Base-by-base conservation (phyloP, 345 rosid species). In the Excoecaria cochinchinensis region DNA sequence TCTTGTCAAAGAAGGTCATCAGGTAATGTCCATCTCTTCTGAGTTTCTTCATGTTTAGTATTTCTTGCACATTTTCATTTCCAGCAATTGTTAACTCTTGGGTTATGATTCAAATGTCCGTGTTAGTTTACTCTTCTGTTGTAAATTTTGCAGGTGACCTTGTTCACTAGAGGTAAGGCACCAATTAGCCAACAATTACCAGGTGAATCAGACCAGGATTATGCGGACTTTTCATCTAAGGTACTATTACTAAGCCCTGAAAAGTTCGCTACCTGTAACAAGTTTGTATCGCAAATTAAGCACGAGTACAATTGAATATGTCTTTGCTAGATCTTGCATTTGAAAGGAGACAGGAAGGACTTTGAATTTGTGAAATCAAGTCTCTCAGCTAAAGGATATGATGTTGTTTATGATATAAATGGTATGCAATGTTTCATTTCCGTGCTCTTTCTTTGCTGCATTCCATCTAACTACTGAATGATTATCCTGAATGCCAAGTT, bases 311-410 rank as follows among this genome's bases (percentile, higher is more conserved):
- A 2, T 24, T 69, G 67, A 38, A 70, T 76, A 6, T 84, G 72
- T 56, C 42, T 84, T 72, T 82, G 59, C 72, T 83, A 95, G 97
- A 85, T 95, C 81, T 87, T 84, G 89, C 97, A 92, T 81, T 82
- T 95, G 84, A 95, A 95, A 89, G 99, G 98, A 87, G 99, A 93
- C 84, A 85, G 99, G 82, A 89, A 85, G 78, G 97, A 95, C 82
- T 93, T 82, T 53, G 96, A 95, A n/a, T 95, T 95, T 77, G 97
- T 95, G 73, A 95, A 93, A 76, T 86, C 99, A 25, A 95, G 97
- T 83, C 97, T 95, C 63, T 83, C 98, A 67, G 96, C 98, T 55
- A 88, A 93, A 89, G 98, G 97, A 53, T 93, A 84, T 24, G 95
- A 95, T 63, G 98, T 93, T 77, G 97, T 93, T 73, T 95, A 93